These are phyloP conservation scores for Aristolochia fimbriata DNA, from an alignment of 164 flowering plant species.

Conservation along the genomic window DNA sequence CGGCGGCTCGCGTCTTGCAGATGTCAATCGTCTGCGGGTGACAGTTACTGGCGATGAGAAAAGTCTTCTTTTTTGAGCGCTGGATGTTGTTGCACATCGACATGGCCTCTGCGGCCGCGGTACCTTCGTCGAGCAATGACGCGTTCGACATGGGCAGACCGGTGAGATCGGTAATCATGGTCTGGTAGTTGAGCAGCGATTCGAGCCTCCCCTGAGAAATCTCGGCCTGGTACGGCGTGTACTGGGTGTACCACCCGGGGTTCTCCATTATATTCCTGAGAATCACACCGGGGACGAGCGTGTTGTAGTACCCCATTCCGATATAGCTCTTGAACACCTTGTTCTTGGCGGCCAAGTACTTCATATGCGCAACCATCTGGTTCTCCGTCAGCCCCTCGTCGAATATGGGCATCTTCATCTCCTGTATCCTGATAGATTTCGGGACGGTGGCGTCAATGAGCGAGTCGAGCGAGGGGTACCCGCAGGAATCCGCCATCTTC, in stretches of 20 bases:
- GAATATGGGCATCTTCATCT: slow-evolving; percentile 66
- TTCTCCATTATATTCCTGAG: slow-evolving; percentile 95
- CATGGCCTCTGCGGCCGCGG: slow-evolving; percentile 99
- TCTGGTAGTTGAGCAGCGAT: slow-evolving; percentile 80
- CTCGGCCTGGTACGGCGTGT: slow-evolving; percentile 98
- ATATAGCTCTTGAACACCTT: slow-evolving; percentile 78
- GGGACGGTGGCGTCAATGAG: slow-evolving; percentile 95
- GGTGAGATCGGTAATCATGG: slow-evolving; percentile 83
- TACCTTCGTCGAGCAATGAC: slow-evolving; percentile 89
- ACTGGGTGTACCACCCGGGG: slow-evolving; percentile 98
- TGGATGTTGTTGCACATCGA: slow-evolving; percentile 87
- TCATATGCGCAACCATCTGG: slow-evolving; percentile 87
- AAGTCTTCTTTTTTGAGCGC: slow-evolving; percentile 83
- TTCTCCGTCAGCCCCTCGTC: slow-evolving; percentile 83
- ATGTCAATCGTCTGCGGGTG: slow-evolving; percentile 92
- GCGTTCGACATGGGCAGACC: slow-evolving; percentile 99
- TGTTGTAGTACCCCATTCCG: slow-evolving; percentile 96
- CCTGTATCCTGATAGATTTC: slow-evolving; percentile 51
- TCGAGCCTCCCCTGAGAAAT: slow-evolving; percentile 91
- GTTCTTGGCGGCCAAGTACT: slow-evolving; percentile 54
- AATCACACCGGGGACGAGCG: slow-evolving; percentile 76
- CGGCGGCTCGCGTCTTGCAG: slow-evolving; percentile 84
- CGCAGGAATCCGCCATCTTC: slow-evolving; percentile 63
- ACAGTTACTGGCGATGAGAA: slow-evolving; percentile 74
- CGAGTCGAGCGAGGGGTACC: slow-evolving; percentile 48